Base-by-base conservation (phyloP, 192 early-diverging fungal genomes). In the Coemansia sp. region DNA sequence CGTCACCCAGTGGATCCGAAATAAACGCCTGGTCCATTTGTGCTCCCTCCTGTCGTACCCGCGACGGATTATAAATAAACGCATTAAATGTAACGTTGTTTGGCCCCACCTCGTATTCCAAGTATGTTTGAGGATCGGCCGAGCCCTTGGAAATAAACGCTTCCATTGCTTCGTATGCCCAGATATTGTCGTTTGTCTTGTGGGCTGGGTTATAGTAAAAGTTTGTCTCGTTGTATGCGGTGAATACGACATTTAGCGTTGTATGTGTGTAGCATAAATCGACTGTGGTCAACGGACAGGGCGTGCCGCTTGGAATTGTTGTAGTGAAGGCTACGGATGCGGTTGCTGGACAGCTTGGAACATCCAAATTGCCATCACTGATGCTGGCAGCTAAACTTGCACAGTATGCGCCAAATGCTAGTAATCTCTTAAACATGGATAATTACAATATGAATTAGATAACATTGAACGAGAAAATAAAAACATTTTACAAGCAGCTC, bases 131-230 rank as follows among this genome's bases (percentile, higher is more conserved):
- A 11, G 79, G 79, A 17, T 75, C 60, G 12, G 73, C 63, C n/a
- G 19, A 22, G 21, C 79, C 79, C 64, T 65, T 66, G 62, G 72
- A 66, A 54, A 81, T 76, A 53, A 81, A 81, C 4, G 79, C 73
- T 59, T 81, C 79, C 57, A 81, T 64, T 10, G 72, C 79, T 19
- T 81, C 66, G 60, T 81, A 81, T 8, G 49, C 73, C 79, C 79
- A 81, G 48, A 81, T 76, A 17, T 76, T 63, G 11, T 61, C 79
- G 38, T 81, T 81, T n/a, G 79, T 81, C 27, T 38, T 49, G 37
- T 81, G 79, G n/a, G 21, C 62, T 1, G 59, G 63, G 45, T 81
- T 50, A 64, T 67, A 75, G 65, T 76, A 76, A 25, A 62, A 76
- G 54, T 69, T 73, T 23, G 63, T 76, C 55, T 76, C 79, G 24